A percentile compares a stretch with the other conserved stretches of the same genome.
These are phyloP conservation scores for Nemania sp. DNA, from an alignment of 2,329 filamentous ascomycete species.

Conservation along the genomic window DNA sequence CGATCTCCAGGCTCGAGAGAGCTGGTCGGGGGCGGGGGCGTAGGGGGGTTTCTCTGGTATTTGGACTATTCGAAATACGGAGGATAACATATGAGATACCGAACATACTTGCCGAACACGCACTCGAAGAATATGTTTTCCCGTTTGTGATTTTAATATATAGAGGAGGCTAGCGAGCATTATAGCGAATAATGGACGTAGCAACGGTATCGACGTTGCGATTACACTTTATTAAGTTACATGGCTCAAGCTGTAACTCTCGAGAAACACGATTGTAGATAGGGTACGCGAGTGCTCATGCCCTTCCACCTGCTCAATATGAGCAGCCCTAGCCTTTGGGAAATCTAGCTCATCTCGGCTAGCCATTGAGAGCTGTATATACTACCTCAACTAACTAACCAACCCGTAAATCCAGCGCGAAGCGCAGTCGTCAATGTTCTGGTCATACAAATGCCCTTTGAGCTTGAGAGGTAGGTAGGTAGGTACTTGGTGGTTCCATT, in stretches of 20 bases:
- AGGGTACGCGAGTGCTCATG: background rate
- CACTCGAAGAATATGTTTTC: conserved; percentile 6
- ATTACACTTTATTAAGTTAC: too few species aligned
- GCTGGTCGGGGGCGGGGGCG: background rate
- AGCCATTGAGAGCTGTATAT: too few species aligned
- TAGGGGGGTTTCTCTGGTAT: background rate
- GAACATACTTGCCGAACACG: conserved; percentile 10
- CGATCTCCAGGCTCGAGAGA: background rate
- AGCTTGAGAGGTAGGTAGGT: too few species aligned
- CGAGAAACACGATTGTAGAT: conserved; percentile 3
- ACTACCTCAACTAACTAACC: too few species aligned
- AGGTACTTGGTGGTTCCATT: too few species aligned
- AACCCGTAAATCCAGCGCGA: background rate
- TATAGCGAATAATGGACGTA: background rate
- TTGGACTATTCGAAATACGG: conserved; percentile 7
- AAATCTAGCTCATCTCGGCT: too few species aligned
- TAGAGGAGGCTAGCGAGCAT: conserved; percentile 8
- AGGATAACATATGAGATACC: conserved; percentile 13
- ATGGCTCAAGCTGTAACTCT: too few species aligned
- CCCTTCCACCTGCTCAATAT: too few species aligned
- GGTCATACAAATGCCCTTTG: too few species aligned
- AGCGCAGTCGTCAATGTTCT: background rate
- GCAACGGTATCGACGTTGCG: conserved; percentile 8
- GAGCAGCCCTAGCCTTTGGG: too few species aligned
- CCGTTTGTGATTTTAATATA: conserved; percentile 7